Evolutionary conservation across 495 filamentous ascomycete genomes (phyloP), one percentile per base, ranked within the genome.

Genomic region (Astrothelium subdiscretum): DNA sequence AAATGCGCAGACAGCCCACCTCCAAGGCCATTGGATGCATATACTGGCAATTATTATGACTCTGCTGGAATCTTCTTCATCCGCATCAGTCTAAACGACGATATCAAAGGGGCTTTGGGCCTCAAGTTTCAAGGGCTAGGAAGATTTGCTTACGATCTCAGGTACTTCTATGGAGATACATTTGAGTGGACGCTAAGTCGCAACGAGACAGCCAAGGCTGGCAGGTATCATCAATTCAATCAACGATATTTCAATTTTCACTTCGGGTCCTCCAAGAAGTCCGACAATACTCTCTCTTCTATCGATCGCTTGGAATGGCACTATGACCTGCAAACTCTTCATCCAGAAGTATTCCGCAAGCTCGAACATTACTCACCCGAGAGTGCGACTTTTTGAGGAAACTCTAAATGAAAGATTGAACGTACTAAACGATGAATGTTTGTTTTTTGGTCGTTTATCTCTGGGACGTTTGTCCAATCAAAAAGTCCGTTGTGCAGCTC

Each of bases 151-250:
- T 59, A 59, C 29, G 57, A 59, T 8, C 57, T 59, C 29, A 27
- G 57, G 18, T 59, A 31, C 57, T 59, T 59, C 57, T 59, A 59
- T 32, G 29, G 32, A 59, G 57, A 59, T 32, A 59, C 29, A 24
- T 59, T 31, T 32, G 57, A 59, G 57, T 24, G 57, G 57, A 31
- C 57, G 27, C 32, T 59, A 27, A 59, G 26, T n/a, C 57, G 57
- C 29, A 32, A 59, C 57, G 57, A 59, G 29, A 59, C 57, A 27
- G 57, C 57, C 8, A 32, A 59, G 29, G 8, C 13, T 24, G 57
- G 20, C 18, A 24, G 57, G 32, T 59, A 59, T 59, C 57, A 59
- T 32, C 57, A 59, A 32, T 26, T 59, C 57, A 32, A 59, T 31
- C 32, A 27, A 32, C 32, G 35, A 40, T 40, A 40, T 40, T 40